Evolutionary conservation across 768 basidiomycete genomes (phyloP), one percentile per base, ranked within the genome.

Genomic region (Mycena pura): DNA sequence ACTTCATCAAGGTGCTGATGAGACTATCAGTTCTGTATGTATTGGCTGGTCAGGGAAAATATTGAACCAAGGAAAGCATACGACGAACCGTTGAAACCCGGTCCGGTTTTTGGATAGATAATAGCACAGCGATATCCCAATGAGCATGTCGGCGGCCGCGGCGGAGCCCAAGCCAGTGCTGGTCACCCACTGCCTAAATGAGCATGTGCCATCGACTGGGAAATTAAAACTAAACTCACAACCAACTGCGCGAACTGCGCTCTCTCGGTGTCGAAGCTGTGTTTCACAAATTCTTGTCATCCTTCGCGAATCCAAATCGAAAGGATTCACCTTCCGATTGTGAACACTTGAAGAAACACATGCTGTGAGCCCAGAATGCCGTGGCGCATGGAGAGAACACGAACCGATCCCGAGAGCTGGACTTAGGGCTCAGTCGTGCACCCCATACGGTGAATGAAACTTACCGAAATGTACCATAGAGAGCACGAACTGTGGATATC

Each of bases 171-270:
- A 71, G 1, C 82, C 84, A 24, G 76, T 63, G 63, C 77, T 80
- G 8, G 83, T 81, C 14, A 85, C 77, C 84, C 83, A 84, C 83
- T 78, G 53, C 15, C 21, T 73, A 43, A 24, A 34, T 56, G 55
- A 49, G 59, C 81, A 84, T 72, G 83, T 84, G 82, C 84, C 85
- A 68, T 86, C 36, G 80, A 82, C 58, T 4, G 44, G 21, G 17
- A 60, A 32, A 45, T 27, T 14, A 25, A 22, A 15, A 34, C 32
- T 43, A 31, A 22, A 66, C 77, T 47, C 61, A 81, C 77, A 40
- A 78, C 74, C 46, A 79, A 68, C 48, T 72, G 68, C 36, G 75
- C 72, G 39, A 73, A 82, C 58, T 74, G 70, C 38, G 50, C 63
- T 44, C 65, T 77, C 48, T 70, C 68, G 46, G 66, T 76, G 46